Conservation (phyloP, 2,329 filamentous ascomycete genomes). For the Paecilomyces sp. region DNA sequence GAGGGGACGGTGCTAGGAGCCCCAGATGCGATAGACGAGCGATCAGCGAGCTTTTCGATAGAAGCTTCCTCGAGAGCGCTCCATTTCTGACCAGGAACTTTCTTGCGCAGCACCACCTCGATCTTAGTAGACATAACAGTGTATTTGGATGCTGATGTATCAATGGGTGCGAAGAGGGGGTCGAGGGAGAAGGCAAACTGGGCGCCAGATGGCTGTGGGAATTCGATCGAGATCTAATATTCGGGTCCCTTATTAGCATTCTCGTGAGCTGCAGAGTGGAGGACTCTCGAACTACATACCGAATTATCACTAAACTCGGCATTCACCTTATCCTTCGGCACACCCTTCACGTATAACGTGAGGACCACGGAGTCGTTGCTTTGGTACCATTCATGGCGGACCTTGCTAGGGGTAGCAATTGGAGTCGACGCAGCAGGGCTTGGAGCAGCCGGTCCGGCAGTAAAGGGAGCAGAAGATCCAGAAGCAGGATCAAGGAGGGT, state of each 20-base stretch:
- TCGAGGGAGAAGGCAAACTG: constrained; percentile 57
- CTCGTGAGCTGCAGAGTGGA: constrained; percentile 12
- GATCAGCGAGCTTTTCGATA: constrained; percentile 13
- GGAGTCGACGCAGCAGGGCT: constrained; percentile 3
- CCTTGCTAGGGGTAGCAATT: constrained; percentile 44
- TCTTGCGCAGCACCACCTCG: constrained; percentile 67
- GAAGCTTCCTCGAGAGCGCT: constrained; percentile 46
- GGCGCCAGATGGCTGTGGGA: constrained; percentile 47
- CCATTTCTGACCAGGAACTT: constrained; percentile 62
- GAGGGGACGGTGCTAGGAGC: constrained; percentile 4
- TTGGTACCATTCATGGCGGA: constrained; percentile 65
- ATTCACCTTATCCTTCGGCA: constrained; percentile 49
- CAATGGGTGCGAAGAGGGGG: constrained; percentile 61
- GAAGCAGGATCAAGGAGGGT: constrained; percentile 2
- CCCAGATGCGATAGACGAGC: constrained; percentile 1
- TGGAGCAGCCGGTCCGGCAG: constrained; percentile 6
- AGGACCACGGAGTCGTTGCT: constrained; percentile 54
- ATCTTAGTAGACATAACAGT: constrained; percentile 70
- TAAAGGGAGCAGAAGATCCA: constrained; percentile 2
- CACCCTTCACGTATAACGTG: constrained; percentile 59
- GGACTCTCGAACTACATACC: constrained; percentile 22
- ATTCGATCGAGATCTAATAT: constrained; percentile 42
- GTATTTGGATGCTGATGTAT: constrained; percentile 52
- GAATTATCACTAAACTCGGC: constrained; percentile 46
- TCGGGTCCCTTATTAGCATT: constrained; percentile 12